phyloP scores from a whole-genome alignment of 1,284 basidiomycete species.

The Boletus subluridellus region DNA sequence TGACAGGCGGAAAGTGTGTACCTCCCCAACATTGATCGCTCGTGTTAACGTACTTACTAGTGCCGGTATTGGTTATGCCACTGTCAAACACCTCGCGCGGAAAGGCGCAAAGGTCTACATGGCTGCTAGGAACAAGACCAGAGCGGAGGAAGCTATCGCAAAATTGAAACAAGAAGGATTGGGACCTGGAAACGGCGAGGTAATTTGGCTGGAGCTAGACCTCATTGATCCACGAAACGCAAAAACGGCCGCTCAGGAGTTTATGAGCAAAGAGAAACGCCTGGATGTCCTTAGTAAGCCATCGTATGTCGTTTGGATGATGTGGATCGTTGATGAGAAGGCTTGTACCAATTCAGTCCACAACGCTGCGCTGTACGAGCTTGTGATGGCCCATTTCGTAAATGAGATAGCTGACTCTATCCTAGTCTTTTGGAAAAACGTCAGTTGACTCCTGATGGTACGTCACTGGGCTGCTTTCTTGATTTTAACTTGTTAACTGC shows the following conservation, averaged over 20 bases:
- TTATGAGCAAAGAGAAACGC: slow-evolving; percentile 45
- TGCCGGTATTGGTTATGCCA: slow-evolving; percentile 45
- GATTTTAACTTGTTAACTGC: background rate
- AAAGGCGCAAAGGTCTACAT: slow-evolving; percentile 35
- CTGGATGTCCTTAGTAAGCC: slow-evolving; percentile 52
- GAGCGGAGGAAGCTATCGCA: slow-evolving; percentile 40
- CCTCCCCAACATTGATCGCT: background rate
- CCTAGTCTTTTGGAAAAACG: slow-evolving; percentile 20
- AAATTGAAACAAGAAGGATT: slow-evolving; percentile 38
- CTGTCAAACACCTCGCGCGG: slow-evolving; percentile 43
- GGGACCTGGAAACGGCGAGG: slow-evolving; percentile 36
- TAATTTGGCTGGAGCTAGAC: slow-evolving; percentile 48
- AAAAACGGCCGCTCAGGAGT: slow-evolving; percentile 44
- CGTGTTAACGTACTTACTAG: slow-evolving; percentile 22
- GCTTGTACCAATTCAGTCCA: slow-evolving; percentile 39
- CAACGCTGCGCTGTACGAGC: slow-evolving; percentile 48
- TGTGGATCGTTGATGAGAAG: background rate
- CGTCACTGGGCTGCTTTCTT: background rate
- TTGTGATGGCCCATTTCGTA: background rate
- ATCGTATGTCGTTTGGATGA: background rate
- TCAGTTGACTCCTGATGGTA: slow-evolving; percentile 36
- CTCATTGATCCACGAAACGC: slow-evolving; percentile 42
- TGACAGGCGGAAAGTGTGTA: slow-evolving; percentile 44
- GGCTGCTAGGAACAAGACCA: slow-evolving; percentile 38
- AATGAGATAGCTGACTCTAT: slow-evolving; percentile 4